Conservation (phyloP, 2,329 filamentous ascomycete genomes). For the Trichoderma guizhouense region DNA sequence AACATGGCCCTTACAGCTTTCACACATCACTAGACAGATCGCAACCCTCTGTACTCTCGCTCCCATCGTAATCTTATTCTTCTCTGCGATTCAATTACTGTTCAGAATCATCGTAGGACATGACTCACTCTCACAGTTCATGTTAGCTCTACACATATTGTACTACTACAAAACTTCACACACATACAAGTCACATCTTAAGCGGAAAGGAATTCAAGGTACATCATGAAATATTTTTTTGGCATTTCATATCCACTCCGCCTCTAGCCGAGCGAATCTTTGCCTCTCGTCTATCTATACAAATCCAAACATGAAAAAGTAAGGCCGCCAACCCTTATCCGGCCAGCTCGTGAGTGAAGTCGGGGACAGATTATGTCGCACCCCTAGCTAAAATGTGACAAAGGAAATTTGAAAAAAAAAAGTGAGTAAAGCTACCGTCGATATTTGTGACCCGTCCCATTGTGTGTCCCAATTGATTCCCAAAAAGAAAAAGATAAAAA, state of each 20-base stretch:
- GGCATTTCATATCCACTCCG: background rate
- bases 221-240: background rate
- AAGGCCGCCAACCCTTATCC: background rate
- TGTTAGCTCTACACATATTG: background rate
- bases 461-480: background rate
- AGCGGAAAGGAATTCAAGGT: background rate
- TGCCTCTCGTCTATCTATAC: conserved; percentile 17
- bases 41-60: background rate
- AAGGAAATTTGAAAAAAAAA: background rate
- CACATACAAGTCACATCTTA: background rate
- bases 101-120: background rate
- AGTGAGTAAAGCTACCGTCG: background rate
- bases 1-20: background rate
- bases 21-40: background rate
- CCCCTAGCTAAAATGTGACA: background rate
- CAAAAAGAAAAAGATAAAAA: background rate
- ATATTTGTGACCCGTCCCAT: conserved; percentile 4
- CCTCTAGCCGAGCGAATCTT: background rate
- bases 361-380: background rate
- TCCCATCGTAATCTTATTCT: background rate
- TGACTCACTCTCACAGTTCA: background rate
- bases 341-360: background rate
- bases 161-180: background rate
- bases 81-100: background rate
- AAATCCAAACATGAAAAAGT: conserved; percentile 4